Conservation (phyloP, 2,329 filamentous ascomycete species). For the Erysiphe neolycopersici region DNA sequence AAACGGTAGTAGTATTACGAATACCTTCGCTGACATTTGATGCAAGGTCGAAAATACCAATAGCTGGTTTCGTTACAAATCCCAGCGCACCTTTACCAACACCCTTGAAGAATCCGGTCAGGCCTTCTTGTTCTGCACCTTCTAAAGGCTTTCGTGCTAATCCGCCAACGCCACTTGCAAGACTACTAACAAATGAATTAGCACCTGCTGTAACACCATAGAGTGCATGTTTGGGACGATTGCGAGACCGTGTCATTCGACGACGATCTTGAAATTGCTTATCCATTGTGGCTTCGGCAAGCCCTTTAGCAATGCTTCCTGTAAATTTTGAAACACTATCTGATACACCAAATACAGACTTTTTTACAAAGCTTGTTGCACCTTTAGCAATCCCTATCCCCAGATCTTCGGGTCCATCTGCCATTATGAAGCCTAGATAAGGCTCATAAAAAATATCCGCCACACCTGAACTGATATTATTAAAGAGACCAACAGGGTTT, state of each 20-base stretch:
- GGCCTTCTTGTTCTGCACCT: conserved; percentile 85
- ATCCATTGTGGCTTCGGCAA: conserved; percentile 84
- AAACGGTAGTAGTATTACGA: conserved; percentile 94
- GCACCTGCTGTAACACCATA: conserved; percentile 91
- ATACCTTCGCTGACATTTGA: conserved; percentile 95
- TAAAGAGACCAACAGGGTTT: conserved; percentile 93
- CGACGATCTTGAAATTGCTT: conserved; percentile 96
- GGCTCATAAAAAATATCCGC: conserved; percentile 98
- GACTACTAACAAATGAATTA: conserved; percentile 76
- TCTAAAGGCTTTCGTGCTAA: conserved; percentile 82
- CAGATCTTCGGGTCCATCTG: conserved; percentile 81
- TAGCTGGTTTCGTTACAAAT: conserved; percentile 87
- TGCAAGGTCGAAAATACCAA: conserved; percentile 87
- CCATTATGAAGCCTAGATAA: conserved; percentile 92
- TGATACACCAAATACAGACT: conserved; percentile 89
- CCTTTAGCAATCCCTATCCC: conserved; percentile 90
- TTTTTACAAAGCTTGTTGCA: conserved; percentile 92
- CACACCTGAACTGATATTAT: conserved; percentile 90
- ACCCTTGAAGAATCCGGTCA: conserved; percentile 87
- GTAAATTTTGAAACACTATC: conserved; percentile 97
- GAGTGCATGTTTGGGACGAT: conserved; percentile 85
- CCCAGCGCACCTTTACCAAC: conserved; percentile 87
- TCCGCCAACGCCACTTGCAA: conserved; percentile 82
- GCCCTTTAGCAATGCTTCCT: conserved; percentile 84
- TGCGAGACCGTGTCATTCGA: conserved; percentile 75